Percentiles rank a stretch among this genome's conserved stretches.
Evolutionary conservation across 2,329 filamentous ascomycete species (phyloP).

Genomic region (Colletotrichum tofieldiae): DNA sequence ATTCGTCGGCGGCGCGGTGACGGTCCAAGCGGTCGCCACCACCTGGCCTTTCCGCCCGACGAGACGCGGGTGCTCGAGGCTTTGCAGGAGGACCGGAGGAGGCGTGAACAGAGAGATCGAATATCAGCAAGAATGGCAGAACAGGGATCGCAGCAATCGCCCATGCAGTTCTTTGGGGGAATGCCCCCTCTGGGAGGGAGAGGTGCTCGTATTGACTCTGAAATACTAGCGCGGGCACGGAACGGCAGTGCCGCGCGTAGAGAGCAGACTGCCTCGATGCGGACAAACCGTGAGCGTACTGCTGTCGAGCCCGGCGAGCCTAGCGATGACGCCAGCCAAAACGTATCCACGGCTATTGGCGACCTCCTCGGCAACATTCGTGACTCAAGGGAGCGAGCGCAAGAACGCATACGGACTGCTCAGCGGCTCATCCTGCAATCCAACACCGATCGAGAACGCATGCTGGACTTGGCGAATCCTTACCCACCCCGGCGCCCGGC

Average conservation of each 20-base stretch:
- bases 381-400: conserved; percentile 54
- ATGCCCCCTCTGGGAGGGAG: conserved; percentile 16
- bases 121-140: conserved; percentile 41
- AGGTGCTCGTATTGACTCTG: conserved; percentile 37
- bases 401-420: conserved; percentile 54
- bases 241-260: conserved; percentile 49
- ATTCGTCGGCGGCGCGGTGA: conserved; percentile 38
- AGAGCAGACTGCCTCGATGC: conserved; percentile 22
- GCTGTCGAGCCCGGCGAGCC: conserved; percentile 12
- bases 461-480: conserved; percentile 27
- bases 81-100: conserved; percentile 67
- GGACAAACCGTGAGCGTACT: conserved; percentile 18
- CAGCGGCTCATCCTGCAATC: conserved; percentile 49
- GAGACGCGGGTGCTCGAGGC: conserved; percentile 72
- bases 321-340: conserved; percentile 46
- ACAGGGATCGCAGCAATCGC: conserved; percentile 29
- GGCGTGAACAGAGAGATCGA: conserved; percentile 57
- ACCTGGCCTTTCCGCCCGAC: conserved; percentile 67
- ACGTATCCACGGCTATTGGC: conserved; percentile 56
- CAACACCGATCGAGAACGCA: conserved; percentile 34
- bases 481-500: conserved; percentile 30
- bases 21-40: conserved; percentile 29
- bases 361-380: conserved; percentile 57
- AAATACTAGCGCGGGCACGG: conserved; percentile 51
- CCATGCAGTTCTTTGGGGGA: conserved; percentile 17